Evolutionary conservation across 2,329 filamentous ascomycete species (phyloP).

Genomic region (Dendryphion nanum): DNA sequence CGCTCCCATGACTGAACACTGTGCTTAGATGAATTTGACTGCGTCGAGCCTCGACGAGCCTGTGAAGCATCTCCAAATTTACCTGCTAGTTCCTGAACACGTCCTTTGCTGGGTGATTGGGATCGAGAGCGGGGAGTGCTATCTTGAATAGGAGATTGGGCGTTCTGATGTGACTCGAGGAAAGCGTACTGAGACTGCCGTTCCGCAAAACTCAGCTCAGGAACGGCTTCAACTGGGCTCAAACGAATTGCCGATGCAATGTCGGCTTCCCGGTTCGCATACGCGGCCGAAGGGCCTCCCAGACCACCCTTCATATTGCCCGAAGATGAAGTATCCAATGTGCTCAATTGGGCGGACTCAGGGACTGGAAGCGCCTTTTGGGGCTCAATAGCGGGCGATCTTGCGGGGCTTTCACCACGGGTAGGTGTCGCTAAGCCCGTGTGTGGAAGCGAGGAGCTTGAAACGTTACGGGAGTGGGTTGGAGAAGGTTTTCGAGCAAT

Average conservation of each 20-base stretch:
- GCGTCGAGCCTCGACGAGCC: constrained; percentile 47
- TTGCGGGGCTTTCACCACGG: constrained; percentile 60
- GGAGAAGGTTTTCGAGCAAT: constrained; percentile 37
- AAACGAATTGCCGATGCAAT: constrained; percentile 29
- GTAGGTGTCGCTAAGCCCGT: constrained; percentile 60
- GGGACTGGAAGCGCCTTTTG: constrained; percentile 45
- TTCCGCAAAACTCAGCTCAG: constrained; percentile 27
- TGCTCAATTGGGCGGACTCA: constrained; percentile 48
- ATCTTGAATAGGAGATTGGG: constrained; percentile 26
- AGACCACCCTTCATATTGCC: constrained; percentile 25
- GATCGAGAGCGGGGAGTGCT: constrained; percentile 34
- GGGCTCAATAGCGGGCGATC: constrained; percentile 53
- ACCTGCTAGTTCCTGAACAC: constrained; percentile 52
- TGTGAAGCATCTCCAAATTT: constrained; percentile 48
- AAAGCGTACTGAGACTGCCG: constrained; percentile 35
- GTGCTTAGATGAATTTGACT: constrained; percentile 42
- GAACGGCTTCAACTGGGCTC: constrained; percentile 17
- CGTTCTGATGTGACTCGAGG: constrained; percentile 31
- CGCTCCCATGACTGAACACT: constrained; percentile 42
- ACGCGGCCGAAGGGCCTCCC: constrained; percentile 20
- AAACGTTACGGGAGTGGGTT: constrained; percentile 41
- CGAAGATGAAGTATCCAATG: constrained; percentile 35
- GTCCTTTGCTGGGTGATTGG: constrained; percentile 49
- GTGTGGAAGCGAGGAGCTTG: constrained; percentile 40
- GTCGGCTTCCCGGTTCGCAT: constrained; percentile 37